Evolutionary conservation across 352 stramenopile species (phyloP).

Genomic region (Phytopythium mirpurense): DNA sequence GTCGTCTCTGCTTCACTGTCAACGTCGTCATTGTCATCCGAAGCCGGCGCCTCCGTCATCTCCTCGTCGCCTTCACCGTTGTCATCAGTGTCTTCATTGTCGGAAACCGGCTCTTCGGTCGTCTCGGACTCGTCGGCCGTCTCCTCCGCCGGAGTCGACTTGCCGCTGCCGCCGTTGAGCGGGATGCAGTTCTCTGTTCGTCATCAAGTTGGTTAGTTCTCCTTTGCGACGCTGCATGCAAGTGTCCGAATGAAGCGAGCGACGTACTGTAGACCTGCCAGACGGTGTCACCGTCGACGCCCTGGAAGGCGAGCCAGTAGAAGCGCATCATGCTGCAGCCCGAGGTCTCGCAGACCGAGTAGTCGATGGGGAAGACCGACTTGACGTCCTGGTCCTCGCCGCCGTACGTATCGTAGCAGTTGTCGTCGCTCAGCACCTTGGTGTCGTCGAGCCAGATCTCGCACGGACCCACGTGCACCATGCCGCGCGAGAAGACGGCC

Average conservation of each 20-base stretch:
- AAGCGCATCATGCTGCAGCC: conserved; percentile 35
- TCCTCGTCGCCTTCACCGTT: neutral
- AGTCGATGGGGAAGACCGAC: conserved; percentile 34
- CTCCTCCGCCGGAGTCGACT: conserved; percentile 10
- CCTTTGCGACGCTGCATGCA: no score
- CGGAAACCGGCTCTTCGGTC: conserved; percentile 5
- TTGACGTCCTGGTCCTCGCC: conserved; percentile 33
- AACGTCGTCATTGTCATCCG: neutral
- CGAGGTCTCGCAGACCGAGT: conserved; percentile 21
- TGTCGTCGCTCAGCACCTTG: conserved; percentile 23
- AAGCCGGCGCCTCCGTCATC: neutral
- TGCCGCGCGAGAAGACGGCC: conserved; percentile 24
- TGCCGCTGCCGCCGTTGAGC: conserved; percentile 18
- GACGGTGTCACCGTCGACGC: conserved; percentile 25
- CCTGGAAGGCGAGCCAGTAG: conserved; percentile 39
- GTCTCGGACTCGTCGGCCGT: neutral
- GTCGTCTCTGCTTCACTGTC: neutral
- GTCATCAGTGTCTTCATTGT: neutral
- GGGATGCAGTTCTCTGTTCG: conserved; percentile 31
- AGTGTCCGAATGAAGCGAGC: neutral
- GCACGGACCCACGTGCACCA: conserved; percentile 26
- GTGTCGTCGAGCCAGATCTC: conserved; percentile 38
- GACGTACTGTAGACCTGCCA: conserved; percentile 42
- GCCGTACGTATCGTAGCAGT: conserved; percentile 28
- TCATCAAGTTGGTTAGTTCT: no score